Evolutionary conservation across 805 yeast genomes (phyloP), one percentile per base, ranked within the genome.

Genomic region (Candida fluviatilis): DNA sequence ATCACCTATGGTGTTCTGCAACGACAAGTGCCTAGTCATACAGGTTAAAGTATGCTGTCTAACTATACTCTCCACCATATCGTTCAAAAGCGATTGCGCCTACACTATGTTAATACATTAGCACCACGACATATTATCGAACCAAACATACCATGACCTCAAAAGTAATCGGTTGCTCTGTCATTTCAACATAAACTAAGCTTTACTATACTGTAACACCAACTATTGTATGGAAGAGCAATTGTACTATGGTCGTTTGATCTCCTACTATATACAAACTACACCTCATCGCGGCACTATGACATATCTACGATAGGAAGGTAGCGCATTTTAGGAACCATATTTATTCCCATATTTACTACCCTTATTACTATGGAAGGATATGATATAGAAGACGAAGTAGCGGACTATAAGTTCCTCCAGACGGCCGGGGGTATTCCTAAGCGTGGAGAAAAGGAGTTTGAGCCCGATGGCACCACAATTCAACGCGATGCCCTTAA

Each of bases 401-500:
- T 57, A 11, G 66, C 54, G 33, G 70, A 66, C 43, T 68, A 70
- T 66, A 54, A 55, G 23, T 38, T 42, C 23, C 37, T 54, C 2
- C 23, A 31, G 18, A 12, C 30, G 14, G 38, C 25, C 13, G 6
- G 31, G 6, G 35, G 17, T 13, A 43, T 81, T 1, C 90, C 90
- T 2, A 83, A 79, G 47, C 64, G 91, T 43, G 95, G 96, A 2
- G 89, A 80, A 40, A 90, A 90, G 55, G 95, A 86, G 47, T 84
- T 79, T 47, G 95, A 80, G 42, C 95, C 95, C 0, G 91, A 83
- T 54, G 88, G 86, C 0, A 80, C 89, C 0, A 48, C 51, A 4
- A 53, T 65, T 4, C 93, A 85, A 54, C 55, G 50, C 4, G 42
- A 54, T 3, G 57, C 64, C 13, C 65, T 90, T 4, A 60, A 64